A percentile compares a stretch with the other conserved stretches of the same genome.
Evolutionary conservation across 192 early-diverging fungal species (phyloP).

Genomic region (Backusella circina): DNA sequence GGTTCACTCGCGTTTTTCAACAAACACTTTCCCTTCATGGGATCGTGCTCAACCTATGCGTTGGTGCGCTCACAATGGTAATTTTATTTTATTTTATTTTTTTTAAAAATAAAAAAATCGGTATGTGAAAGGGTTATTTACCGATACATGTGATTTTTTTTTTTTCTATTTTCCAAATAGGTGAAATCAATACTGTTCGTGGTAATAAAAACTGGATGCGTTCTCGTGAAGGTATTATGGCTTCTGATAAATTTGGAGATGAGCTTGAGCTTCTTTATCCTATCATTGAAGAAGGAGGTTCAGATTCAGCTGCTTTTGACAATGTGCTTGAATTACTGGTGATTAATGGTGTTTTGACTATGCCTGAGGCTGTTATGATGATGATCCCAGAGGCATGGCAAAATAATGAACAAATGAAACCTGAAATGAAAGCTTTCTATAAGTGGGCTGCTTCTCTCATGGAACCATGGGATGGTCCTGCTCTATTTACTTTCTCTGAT

Average conservation of each 20-base stretch:
- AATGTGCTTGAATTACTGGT: slow-evolving; percentile 96
- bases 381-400: slow-evolving; percentile 99
- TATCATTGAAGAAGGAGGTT: slow-evolving; percentile 93
- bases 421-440: slow-evolving; percentile 92
- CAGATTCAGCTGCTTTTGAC: slow-evolving; percentile 96
- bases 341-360: slow-evolving; percentile 82
- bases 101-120: background rate
- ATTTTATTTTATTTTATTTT: too few relatives aligned
- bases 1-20: slow-evolving; percentile 98
- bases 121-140: background rate
- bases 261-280: slow-evolving; percentile 85
- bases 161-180: slow-evolving; percentile 31
- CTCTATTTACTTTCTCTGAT: slow-evolving; percentile 96
- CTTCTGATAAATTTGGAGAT: slow-evolving; percentile 70
- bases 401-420: slow-evolving; percentile 80
- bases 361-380: slow-evolving; percentile 98
- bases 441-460: slow-evolving; percentile 97
- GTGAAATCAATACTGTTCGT: slow-evolving; percentile 98
- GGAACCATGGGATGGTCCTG: slow-evolving; percentile 99
- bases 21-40: slow-evolving; percentile 99
- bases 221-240: slow-evolving; percentile 92
- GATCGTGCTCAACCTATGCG: slow-evolving; percentile 99
- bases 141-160: background rate
- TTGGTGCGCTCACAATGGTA: slow-evolving; percentile 98
- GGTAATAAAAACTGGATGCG: slow-evolving; percentile 99